Conservation (phyloP, 1,284 basidiomycete genomes). For the Melampsora abietis-canadensis region DNA sequence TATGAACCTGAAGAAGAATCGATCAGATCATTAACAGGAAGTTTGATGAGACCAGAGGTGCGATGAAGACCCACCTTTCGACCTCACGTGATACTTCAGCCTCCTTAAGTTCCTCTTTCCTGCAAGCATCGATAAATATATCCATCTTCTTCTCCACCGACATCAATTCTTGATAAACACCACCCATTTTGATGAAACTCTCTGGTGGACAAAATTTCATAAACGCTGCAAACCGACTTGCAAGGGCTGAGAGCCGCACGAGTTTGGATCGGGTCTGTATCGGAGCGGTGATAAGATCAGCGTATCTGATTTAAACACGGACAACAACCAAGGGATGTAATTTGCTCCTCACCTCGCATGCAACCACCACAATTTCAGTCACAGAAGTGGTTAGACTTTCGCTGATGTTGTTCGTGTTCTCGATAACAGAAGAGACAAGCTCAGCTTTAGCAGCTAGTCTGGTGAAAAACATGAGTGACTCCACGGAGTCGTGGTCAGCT, state of each 20-base stretch:
- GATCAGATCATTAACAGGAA: background rate
- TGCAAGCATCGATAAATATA: slow-evolving; percentile 77
- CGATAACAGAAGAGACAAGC: slow-evolving; percentile 73
- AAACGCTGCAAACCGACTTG: slow-evolving; percentile 79
- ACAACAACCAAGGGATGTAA: background rate
- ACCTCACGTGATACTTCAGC: slow-evolving; percentile 86
- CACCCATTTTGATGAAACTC: slow-evolving; percentile 76
- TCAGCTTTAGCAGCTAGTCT: slow-evolving; percentile 78
- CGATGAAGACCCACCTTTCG: slow-evolving; percentile 62
- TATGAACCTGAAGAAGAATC: slow-evolving; percentile 63
- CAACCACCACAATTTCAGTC: slow-evolving; percentile 74
- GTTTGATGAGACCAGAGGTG: background rate
- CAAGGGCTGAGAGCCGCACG: slow-evolving; percentile 71
- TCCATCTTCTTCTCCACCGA: slow-evolving; percentile 88
- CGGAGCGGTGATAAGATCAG: too few species aligned
- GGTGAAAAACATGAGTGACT: slow-evolving; percentile 84
- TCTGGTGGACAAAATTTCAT: slow-evolving; percentile 73
- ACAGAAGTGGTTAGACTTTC: slow-evolving; percentile 74
- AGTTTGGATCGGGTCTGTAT: slow-evolving; percentile 73
- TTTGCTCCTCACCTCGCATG: slow-evolving; percentile 69
- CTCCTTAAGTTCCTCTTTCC: slow-evolving; percentile 84
- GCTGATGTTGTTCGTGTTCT: slow-evolving; percentile 74
- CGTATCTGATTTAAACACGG: background rate
- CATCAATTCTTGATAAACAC: slow-evolving; percentile 75
- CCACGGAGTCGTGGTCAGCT: slow-evolving; percentile 74